Conservation (phyloP, 805 yeast genomes). For the Candida nitratophila region DNA sequence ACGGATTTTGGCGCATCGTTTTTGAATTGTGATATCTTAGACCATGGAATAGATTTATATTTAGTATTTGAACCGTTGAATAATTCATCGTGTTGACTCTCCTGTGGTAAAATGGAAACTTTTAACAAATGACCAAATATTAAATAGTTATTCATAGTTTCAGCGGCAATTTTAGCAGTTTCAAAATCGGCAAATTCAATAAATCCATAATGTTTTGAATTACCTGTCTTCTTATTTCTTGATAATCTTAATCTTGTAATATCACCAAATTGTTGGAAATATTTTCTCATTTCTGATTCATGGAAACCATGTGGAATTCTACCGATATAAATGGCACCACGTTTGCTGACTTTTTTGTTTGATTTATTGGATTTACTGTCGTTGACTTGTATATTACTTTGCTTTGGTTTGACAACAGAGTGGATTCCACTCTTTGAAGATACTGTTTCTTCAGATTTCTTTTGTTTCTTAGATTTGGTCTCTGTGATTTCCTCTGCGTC, state of each 20-base stretch:
- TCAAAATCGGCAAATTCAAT: slow-evolving; percentile 69
- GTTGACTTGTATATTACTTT: slow-evolving; percentile 1
- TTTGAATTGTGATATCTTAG: slow-evolving; percentile 41
- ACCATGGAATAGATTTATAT: slow-evolving; percentile 56
- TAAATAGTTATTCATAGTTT: slow-evolving; percentile 92
- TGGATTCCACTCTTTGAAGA: slow-evolving; percentile 5
- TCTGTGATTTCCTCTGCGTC: slow-evolving; percentile 7
- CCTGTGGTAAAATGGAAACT: slow-evolving; percentile 47
- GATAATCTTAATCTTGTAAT: slow-evolving; percentile 73
- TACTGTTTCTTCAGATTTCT: slow-evolving; percentile 11
- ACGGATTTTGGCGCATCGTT: slow-evolving; percentile 52
- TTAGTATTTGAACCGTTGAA: slow-evolving; percentile 50
- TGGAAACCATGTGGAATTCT: slow-evolving; percentile 90
- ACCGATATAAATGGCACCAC: slow-evolving; percentile 82
- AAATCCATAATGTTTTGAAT: slow-evolving; percentile 87
- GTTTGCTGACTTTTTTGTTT: slow-evolving; percentile 19
- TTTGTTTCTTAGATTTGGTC: slow-evolving; percentile 21
- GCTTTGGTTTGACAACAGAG: slow-evolving; percentile 16
- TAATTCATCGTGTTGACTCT: slow-evolving; percentile 47
- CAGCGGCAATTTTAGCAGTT: slow-evolving; percentile 85
- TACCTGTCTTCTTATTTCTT: slow-evolving; percentile 85
- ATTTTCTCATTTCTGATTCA: slow-evolving; percentile 69
- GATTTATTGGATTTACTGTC: background rate
- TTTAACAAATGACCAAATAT: slow-evolving; percentile 81
- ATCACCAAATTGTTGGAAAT: slow-evolving; percentile 88